A percentile compares a stretch with the other conserved stretches of the same genome.
Conservation (phyloP, 257 asterid species). For the Salvia hispanica region DNA sequence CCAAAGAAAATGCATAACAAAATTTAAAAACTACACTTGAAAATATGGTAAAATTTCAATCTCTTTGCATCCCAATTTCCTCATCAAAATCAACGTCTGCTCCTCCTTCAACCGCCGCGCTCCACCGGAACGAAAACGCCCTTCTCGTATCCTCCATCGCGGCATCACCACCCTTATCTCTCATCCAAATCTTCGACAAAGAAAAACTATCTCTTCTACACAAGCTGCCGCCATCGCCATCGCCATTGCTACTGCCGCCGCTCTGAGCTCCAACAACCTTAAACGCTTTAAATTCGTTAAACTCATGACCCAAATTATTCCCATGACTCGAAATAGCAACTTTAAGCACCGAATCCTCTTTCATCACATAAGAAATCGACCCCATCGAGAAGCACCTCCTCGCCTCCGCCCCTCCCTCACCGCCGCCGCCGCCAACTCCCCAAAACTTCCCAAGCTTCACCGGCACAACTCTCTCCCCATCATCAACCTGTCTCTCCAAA, state of each 20-base stretch:
- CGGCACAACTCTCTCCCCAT: constrained; percentile 47
- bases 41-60: constrained; percentile 47
- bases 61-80: constrained; percentile 50
- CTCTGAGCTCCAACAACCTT: constrained; percentile 19
- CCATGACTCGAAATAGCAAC: constrained; percentile 60
- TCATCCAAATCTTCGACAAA: constrained; percentile 56
- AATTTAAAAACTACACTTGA: constrained; percentile 48
- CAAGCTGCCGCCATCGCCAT: constrained; percentile 12
- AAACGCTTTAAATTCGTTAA: constrained; percentile 57
- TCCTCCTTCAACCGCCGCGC: constrained; percentile 32
- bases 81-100: constrained; percentile 29
- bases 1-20: constrained; percentile 18
- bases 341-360: constrained; percentile 58
- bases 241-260: background rate
- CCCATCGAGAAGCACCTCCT: constrained; percentile 96
- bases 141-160: constrained; percentile 44
- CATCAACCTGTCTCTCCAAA: constrained; percentile 42
- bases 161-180: constrained; percentile 36
- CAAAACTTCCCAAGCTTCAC: constrained; percentile 82
- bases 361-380: constrained; percentile 80
- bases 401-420: constrained; percentile 40
- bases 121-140: constrained; percentile 63
- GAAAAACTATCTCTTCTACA: constrained; percentile 69
- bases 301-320: constrained; percentile 48
- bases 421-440: constrained; percentile 52